Conservation (phyloP, 768 basidiomycete genomes). For the Mycena belliarum region DNA sequence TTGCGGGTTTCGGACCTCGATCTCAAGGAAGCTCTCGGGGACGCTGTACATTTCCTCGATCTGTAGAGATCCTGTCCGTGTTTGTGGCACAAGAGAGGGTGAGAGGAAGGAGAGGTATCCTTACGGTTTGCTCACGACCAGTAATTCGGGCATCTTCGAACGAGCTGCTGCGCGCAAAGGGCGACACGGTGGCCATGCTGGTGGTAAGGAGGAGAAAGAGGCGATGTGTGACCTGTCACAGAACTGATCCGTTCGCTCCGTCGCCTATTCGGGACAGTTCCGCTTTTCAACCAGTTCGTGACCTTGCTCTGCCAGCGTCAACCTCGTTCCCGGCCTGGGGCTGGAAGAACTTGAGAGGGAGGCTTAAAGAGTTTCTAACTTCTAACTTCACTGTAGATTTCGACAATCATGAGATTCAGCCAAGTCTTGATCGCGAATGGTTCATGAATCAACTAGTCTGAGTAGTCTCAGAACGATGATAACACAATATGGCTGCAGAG, state of each 20-base stretch:
- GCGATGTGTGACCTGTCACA: not conserved
- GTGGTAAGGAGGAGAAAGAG: not conserved
- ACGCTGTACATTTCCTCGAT: conserved; percentile 99
- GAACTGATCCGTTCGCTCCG: not conserved
- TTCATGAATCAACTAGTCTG: no score
- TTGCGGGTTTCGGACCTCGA: conserved; percentile 95
- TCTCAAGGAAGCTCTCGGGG: conserved; percentile 95
- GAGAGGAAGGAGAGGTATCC: conserved; percentile 22
- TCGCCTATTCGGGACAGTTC: not conserved
- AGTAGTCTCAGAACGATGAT: no score
- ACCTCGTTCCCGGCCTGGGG: no score
- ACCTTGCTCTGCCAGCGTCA: no score
- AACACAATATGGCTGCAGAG: no score
- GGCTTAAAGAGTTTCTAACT: no score
- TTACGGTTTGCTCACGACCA: conserved; percentile 61
- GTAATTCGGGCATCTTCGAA: conserved; percentile 55
- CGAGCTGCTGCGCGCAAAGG: conserved; percentile 60
- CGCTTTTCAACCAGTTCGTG: not conserved
- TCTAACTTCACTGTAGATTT: no score
- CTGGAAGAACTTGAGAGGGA: no score
- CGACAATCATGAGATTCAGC: no score
- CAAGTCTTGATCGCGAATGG: no score
- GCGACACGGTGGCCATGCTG: conserved; percentile 48
- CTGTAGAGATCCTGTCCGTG: conserved; percentile 42
- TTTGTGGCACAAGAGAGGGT: conserved; percentile 25